phyloP scores from a whole-genome alignment of 495 filamentous ascomycete genomes.

The Aspergillus bertholletiae region DNA sequence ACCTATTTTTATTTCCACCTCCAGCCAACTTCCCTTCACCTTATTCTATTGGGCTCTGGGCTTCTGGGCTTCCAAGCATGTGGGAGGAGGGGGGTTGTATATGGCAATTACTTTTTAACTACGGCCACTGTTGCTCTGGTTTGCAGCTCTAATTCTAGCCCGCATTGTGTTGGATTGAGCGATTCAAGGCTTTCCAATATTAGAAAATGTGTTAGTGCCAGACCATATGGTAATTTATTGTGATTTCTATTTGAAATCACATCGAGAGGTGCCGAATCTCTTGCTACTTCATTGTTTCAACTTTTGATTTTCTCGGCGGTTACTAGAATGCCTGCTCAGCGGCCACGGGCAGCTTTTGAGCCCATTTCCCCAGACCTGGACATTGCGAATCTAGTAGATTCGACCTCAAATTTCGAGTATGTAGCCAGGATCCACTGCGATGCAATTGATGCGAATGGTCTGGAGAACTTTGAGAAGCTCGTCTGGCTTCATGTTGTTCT shows the following conservation, averaged over 20 bases:
- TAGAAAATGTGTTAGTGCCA: too few species aligned
- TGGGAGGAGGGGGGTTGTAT: too few species aligned
- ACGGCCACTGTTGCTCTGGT: background rate
- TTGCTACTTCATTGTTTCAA: background rate
- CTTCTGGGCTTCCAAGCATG: background rate
- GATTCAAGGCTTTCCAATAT: too few species aligned
- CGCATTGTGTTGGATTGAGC: too few species aligned
- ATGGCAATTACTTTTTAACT: too few species aligned
- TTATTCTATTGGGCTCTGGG: background rate
- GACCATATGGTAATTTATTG: too few species aligned
- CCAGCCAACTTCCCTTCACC: too few species aligned
- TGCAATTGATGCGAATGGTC: conserved; percentile 65
- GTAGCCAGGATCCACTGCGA: conserved; percentile 71
- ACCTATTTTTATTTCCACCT: too few species aligned
- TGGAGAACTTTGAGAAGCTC: conserved; percentile 75
- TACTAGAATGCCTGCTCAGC: conserved; percentile 58
- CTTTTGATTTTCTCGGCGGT: background rate
- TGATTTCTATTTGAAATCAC: too few species aligned
- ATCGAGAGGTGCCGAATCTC: background rate
- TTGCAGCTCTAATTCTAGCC: background rate
- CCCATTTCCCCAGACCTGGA: conserved; percentile 83
- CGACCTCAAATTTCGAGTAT: conserved; percentile 78
- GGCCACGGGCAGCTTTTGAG: conserved; percentile 70
- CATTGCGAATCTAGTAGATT: conserved; percentile 65
- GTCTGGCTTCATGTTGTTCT: conserved; percentile 74